Conservation (phyloP, 495 filamentous ascomycete genomes). For the Chlorociboria aeruginascens region DNA sequence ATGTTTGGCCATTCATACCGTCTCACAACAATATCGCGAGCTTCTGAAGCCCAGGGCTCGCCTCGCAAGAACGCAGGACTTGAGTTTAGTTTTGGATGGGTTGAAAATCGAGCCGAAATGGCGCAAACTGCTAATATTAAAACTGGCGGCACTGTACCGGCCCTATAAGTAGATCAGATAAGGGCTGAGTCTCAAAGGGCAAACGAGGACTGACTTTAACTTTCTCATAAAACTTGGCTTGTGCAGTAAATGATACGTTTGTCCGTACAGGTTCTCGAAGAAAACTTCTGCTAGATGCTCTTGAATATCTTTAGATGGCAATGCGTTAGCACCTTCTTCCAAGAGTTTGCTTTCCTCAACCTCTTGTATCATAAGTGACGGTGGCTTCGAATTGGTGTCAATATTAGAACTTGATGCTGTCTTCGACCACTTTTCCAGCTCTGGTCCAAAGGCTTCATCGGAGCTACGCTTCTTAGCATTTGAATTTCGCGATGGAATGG, state of each 20-base stretch:
- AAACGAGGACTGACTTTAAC: slow-evolving; percentile 39
- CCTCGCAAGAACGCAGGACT: slow-evolving; percentile 84
- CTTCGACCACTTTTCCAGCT: slow-evolving; percentile 73
- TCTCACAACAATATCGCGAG: slow-evolving; percentile 70
- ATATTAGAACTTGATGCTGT: slow-evolving; percentile 29
- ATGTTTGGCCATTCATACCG: slow-evolving; percentile 93
- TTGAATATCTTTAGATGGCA: slow-evolving; percentile 83
- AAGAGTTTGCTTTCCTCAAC: slow-evolving; percentile 60
- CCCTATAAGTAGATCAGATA: slow-evolving; percentile 22
- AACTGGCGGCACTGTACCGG: slow-evolving; percentile 60
- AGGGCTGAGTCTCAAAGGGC: neutral
- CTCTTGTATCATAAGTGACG: slow-evolving; percentile 49
- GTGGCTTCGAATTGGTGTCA: slow-evolving; percentile 36
- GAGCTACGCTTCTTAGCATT: slow-evolving; percentile 70
- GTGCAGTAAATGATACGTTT: slow-evolving; percentile 90
- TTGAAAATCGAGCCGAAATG: slow-evolving; percentile 89
- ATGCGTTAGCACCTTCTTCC: slow-evolving; percentile 68
- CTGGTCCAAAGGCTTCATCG: slow-evolving; percentile 76
- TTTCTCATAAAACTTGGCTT: slow-evolving; percentile 94
- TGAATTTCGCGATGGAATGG: slow-evolving; percentile 35
- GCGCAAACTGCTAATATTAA: slow-evolving; percentile 86
- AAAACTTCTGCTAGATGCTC: slow-evolving; percentile 91
- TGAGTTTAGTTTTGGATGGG: slow-evolving; percentile 72
- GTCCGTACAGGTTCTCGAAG: slow-evolving; percentile 93
- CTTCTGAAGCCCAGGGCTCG: slow-evolving; percentile 77